These are phyloP conservation scores for Lentinus brumalis DNA, from an alignment of 768 basidiomycete species.

Conservation along the genomic window DNA sequence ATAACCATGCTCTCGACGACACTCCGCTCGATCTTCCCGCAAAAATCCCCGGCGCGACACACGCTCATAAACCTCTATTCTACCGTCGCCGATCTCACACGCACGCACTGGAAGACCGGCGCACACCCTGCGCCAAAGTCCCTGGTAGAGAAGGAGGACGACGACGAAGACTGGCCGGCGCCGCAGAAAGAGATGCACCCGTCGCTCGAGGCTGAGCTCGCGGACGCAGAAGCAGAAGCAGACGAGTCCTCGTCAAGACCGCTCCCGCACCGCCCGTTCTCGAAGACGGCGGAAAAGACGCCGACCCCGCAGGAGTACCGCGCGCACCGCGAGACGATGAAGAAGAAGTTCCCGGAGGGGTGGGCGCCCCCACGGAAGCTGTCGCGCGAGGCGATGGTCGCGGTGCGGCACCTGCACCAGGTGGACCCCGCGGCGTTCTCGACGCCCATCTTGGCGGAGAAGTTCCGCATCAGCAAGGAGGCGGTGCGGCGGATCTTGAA, in stretches of 20 bases:
- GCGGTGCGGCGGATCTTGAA: conserved; percentile 52
- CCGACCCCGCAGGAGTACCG: conserved; percentile 30
- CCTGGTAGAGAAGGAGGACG: conserved; percentile 16
- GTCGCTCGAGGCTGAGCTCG: not conserved
- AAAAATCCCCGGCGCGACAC: not conserved
- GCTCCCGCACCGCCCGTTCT: conserved; percentile 5
- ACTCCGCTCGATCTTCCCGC: not conserved
- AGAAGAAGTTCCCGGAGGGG: conserved; percentile 37
- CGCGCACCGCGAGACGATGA: conserved; percentile 36
- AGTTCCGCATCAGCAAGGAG: conserved; percentile 54
- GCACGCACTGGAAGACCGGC: conserved; percentile 26
- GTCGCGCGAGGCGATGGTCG: conserved; percentile 54
- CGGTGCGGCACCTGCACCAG: conserved; percentile 44
- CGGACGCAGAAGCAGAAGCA: conserved; percentile 1
- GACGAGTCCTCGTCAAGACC: conserved; percentile 9
- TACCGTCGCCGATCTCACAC: conserved; percentile 24
- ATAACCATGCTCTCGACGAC: conserved; percentile 3
- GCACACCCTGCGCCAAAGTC: conserved; percentile 26
- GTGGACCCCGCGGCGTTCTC: conserved; percentile 45
- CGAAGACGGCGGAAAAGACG: conserved; percentile 8
- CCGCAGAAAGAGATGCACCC: conserved; percentile 10
- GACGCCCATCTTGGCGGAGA: conserved; percentile 43
- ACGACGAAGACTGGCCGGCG: conserved; percentile 9
- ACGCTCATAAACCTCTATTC: conserved; percentile 26
- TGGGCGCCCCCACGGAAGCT: conserved; percentile 58